Evolutionary conservation across 768 basidiomycete species (phyloP).

Genomic region (Russula vinacea): DNA sequence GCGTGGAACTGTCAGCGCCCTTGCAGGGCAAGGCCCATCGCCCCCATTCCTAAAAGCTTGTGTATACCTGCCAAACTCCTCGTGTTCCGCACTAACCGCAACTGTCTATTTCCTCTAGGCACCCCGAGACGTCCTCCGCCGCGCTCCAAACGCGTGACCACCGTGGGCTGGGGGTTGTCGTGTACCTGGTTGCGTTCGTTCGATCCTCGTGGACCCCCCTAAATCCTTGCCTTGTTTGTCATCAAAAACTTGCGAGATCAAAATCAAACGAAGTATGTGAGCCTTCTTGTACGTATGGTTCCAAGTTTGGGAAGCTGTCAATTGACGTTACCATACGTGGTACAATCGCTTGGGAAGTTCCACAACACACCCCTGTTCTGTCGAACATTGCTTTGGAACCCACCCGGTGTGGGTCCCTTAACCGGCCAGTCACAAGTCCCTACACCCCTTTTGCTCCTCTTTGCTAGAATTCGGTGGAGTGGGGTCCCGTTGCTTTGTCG

Average conservation of each 20-base stretch:
- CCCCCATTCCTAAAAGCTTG: neutral
- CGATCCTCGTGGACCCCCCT: slow-evolving; percentile 15
- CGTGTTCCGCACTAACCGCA: slow-evolving; percentile 1
- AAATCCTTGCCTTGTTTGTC: slow-evolving; percentile 7
- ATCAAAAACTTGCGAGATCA: neutral
- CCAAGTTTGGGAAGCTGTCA: neutral
- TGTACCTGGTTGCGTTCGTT: neutral
- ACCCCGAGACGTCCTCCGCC: neutral
- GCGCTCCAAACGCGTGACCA: neutral
- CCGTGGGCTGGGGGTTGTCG: neutral
- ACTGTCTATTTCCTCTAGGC: neutral
- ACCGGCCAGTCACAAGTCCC: neutral
- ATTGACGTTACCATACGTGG: neutral
- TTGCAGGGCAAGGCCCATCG: too few species aligned
- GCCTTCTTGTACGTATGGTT: neutral
- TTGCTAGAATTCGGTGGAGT: neutral
- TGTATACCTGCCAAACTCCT: neutral
- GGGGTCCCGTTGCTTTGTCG: neutral
- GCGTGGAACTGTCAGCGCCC: too few species aligned
- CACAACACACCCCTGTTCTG: neutral
- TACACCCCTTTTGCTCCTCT: neutral
- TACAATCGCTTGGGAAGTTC: neutral
- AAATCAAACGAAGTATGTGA: neutral
- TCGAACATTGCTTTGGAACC: neutral
- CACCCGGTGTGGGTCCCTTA: neutral